Percentiles rank a stretch among this genome's conserved stretches.
Evolutionary conservation across 2,329 filamentous ascomycete genomes (phyloP).

Genomic region (Pseudocercospora musae): DNA sequence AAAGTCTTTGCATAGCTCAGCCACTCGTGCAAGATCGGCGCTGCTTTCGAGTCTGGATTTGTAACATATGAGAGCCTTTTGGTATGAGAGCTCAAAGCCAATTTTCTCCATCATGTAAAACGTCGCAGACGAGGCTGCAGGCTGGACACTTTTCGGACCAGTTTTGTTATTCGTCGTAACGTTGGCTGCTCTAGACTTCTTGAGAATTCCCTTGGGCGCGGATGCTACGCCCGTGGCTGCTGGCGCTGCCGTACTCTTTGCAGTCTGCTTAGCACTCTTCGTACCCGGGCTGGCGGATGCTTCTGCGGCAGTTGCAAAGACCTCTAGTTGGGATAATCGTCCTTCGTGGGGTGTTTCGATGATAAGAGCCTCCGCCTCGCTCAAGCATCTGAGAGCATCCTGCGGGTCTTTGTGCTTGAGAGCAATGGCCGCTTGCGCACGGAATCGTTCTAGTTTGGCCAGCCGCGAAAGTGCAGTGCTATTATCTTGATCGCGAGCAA

Average conservation of each 20-base stretch:
- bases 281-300: not conserved
- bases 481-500: conserved; percentile 17
- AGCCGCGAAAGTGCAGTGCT: conserved; percentile 6
- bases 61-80: conserved; percentile 11
- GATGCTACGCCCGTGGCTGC: not conserved
- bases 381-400: conserved; percentile 20
- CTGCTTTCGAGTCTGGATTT: conserved; percentile 3
- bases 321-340: conserved; percentile 2
- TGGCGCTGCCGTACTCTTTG: not conserved
- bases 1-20: conserved; percentile 6
- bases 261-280: not conserved
- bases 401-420: conserved; percentile 22
- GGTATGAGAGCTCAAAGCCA: conserved; percentile 8
- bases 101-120: conserved; percentile 17
- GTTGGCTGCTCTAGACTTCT: not conserved
- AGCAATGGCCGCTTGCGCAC: conserved; percentile 23
- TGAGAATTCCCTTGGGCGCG: conserved; percentile 3
- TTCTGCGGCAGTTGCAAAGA: not conserved
- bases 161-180: not conserved
- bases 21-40: not conserved
- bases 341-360: conserved; percentile 8
- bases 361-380: conserved; percentile 18
- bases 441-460: conserved; percentile 19
- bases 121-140: not conserved
- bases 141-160: not conserved